Conservation (phyloP, 306 rosid genomes). For the Betula pendula region DNA sequence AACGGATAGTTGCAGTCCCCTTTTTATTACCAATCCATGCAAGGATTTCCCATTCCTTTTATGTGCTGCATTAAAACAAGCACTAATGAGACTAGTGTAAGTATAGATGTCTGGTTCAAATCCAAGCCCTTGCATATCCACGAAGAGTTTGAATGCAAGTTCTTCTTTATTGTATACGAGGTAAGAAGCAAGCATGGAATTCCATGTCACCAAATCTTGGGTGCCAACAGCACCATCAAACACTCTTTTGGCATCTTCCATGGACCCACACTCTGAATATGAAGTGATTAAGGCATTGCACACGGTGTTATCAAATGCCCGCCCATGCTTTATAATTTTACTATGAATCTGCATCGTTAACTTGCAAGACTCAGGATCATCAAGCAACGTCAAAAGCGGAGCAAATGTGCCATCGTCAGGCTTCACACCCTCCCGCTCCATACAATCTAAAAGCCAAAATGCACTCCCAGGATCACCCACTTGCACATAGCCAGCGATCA, state of each 20-base stretch:
- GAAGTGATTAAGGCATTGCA: constrained; percentile 70
- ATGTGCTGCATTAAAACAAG: constrained; percentile 48
- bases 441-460: constrained; percentile 47
- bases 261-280: constrained; percentile 64
- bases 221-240: constrained; percentile 41
- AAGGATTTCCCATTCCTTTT: constrained; percentile 50
- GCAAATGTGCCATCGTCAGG: constrained; percentile 74
- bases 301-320: constrained; percentile 44
- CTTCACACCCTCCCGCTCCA: constrained; percentile 57
- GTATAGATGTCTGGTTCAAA: constrained; percentile 73
- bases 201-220: constrained; percentile 77
- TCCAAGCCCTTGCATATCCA: constrained; percentile 61
- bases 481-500: constrained; percentile 66
- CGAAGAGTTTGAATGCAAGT: constrained; percentile 52
- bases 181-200: constrained; percentile 75
- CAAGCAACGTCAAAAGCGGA: constrained; percentile 75
- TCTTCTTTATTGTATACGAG: constrained; percentile 51
- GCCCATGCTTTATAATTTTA: constrained; percentile 62
- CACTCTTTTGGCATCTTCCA: constrained; percentile 64
- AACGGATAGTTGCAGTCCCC: constrained; percentile 58
- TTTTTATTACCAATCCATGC: constrained; percentile 70
- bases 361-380: constrained; percentile 41
- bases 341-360: constrained; percentile 60
- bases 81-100: constrained; percentile 61
- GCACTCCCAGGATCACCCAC: constrained; percentile 44